These are phyloP conservation scores for Lentinula guzmanii DNA, from an alignment of 768 basidiomycete genomes.

Conservation along the genomic window DNA sequence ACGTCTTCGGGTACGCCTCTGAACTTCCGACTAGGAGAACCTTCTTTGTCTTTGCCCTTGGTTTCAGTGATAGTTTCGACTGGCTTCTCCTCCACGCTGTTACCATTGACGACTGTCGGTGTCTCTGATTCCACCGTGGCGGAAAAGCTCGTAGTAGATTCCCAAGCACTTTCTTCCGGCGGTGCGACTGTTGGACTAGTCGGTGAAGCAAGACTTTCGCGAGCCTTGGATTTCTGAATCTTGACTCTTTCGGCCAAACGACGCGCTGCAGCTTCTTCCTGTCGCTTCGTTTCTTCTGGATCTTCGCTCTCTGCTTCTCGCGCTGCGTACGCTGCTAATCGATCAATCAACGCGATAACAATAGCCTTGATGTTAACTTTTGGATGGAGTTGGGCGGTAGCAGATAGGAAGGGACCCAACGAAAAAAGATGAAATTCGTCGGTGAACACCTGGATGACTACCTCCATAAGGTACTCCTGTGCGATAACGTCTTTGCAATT, in stretches of 20 bases:
- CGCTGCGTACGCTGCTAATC: constrained; percentile 92
- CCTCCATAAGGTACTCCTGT: constrained; percentile 99
- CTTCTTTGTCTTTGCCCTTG: constrained; percentile 62
- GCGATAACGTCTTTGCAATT: constrained; percentile 98
- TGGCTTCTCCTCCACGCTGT: not conserved
- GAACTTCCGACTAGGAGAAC: constrained; percentile 66
- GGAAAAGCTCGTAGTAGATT: constrained; percentile 28
- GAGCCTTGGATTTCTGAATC: constrained; percentile 56
- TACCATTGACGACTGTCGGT: not conserved
- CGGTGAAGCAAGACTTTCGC: constrained; percentile 40
- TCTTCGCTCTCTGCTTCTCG: constrained; percentile 96
- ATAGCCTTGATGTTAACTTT: constrained; percentile 99
- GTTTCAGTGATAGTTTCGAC: constrained; percentile 20
- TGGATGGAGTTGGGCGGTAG: constrained; percentile 93
- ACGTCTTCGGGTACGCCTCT: constrained; percentile 94
- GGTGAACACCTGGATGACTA: constrained; percentile 99
- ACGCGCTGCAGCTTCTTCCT: constrained; percentile 89
- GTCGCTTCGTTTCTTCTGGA: constrained; percentile 87
- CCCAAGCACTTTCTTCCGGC: constrained; percentile 41
- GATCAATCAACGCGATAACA: constrained; percentile 95
- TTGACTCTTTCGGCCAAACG: constrained; percentile 86
- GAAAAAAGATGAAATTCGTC: constrained; percentile 98
- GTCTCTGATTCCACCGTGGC: constrained; percentile 14
- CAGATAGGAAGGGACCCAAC: constrained; percentile 92
- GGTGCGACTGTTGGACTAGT: constrained; percentile 24